Percentiles rank a stretch among this genome's conserved stretches.
These are phyloP conservation scores for Musa itinerans DNA, from an alignment of 176 grass and related monocot genomes.

Conservation along the genomic window DNA sequence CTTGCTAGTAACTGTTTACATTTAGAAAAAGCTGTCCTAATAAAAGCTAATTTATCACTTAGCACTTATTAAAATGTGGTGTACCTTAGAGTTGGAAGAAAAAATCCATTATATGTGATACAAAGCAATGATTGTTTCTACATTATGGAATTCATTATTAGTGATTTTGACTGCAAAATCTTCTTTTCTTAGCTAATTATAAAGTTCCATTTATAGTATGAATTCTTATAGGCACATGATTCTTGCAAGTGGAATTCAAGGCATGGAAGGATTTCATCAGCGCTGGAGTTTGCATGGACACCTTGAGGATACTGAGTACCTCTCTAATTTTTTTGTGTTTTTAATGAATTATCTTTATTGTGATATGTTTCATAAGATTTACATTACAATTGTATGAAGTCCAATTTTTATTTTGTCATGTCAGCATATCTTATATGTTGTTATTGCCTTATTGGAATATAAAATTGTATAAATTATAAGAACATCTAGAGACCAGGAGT, in stretches of 20 bases:
- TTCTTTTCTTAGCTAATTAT: background rate
- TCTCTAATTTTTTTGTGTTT: background rate
- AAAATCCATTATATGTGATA: no score
- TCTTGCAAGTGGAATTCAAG: constrained; percentile 24
- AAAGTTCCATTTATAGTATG: background rate
- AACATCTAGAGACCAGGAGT: no score
- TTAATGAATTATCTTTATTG: background rate
- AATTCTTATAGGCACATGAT: constrained; percentile 17
- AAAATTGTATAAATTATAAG: no score
- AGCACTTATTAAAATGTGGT: background rate
- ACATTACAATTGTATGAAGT: background rate
- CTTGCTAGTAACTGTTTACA: background rate
- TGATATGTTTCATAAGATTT: background rate
- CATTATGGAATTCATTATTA: background rate
- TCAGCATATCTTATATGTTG: background rate
- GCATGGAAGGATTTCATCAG: constrained; percentile 26
- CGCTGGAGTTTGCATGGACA: constrained; percentile 26
- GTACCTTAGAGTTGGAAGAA: background rate
- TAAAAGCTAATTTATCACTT: no score
- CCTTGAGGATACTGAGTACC: constrained; percentile 21
- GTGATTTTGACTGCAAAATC: background rate
- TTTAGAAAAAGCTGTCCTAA: background rate
- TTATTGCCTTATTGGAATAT: background rate
- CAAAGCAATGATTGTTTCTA: no score
- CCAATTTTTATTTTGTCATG: background rate